A percentile compares a stretch with the other conserved stretches of the same genome.
These are phyloP conservation scores for Niveomyces coronatus DNA, from an alignment of 2,329 filamentous ascomycete genomes.

Conservation along the genomic window DNA sequence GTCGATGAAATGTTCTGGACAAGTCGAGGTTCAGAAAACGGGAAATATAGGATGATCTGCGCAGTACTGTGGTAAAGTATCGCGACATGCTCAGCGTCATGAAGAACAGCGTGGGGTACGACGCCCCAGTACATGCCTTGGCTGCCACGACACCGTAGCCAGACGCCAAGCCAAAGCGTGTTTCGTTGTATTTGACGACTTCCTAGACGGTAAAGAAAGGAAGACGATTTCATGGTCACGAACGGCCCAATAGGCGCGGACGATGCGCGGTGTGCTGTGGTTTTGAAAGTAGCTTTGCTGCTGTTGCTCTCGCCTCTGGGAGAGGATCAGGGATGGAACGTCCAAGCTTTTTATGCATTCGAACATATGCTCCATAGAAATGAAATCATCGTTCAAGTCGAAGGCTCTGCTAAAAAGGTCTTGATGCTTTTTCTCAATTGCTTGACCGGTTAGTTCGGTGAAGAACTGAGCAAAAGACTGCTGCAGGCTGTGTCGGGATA, in stretches of 20 bases:
- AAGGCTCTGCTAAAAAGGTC: too few relatives aligned
- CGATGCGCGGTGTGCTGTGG: slow-evolving; percentile 33
- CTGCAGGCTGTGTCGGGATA: too few relatives aligned
- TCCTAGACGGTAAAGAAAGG: slow-evolving; percentile 44
- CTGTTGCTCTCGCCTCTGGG: slow-evolving; percentile 35
- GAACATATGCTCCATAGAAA: too few relatives aligned
- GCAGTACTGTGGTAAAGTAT: slow-evolving; percentile 42
- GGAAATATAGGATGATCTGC: slow-evolving; percentile 40
- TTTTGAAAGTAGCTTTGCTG: slow-evolving; percentile 35
- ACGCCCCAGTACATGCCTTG: slow-evolving; percentile 42
- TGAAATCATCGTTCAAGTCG: too few relatives aligned
- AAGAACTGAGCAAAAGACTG: too few relatives aligned
- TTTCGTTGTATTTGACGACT: slow-evolving; percentile 38
- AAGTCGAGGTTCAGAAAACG: slow-evolving; percentile 48
- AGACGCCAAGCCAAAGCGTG: slow-evolving; percentile 36
- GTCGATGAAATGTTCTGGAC: slow-evolving; percentile 44
- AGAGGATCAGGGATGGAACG: slow-evolving; percentile 36
- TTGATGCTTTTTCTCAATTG: too few relatives aligned
- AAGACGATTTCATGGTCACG: slow-evolving; percentile 42
- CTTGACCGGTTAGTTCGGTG: too few relatives aligned
- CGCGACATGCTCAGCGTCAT: slow-evolving; percentile 48
- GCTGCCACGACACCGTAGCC: slow-evolving; percentile 47
- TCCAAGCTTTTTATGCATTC: slow-evolving; percentile 32
- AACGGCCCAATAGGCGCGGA: slow-evolving; percentile 45
- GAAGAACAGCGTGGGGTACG: slow-evolving; percentile 50